phyloP scores from a whole-genome alignment of 345 rosid genomes.

The Pseudoturritis turrita region DNA sequence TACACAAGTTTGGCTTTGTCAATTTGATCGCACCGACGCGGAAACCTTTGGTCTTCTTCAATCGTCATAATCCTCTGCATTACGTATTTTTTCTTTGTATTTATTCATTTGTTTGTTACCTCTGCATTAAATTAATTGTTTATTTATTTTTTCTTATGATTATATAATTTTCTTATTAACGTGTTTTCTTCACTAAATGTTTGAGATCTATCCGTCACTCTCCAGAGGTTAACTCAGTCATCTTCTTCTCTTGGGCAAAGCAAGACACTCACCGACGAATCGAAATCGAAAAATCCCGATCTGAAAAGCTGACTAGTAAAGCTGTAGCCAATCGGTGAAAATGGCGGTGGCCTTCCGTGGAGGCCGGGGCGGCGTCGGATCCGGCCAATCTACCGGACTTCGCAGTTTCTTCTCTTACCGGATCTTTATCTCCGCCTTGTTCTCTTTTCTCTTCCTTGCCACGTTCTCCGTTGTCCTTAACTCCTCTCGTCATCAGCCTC shows the following conservation, averaged over 20 bases:
- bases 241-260: not conserved
- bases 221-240: constrained; percentile 12
- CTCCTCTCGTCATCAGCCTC: constrained; percentile 40
- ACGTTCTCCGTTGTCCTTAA: constrained; percentile 73
- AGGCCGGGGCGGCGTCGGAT: constrained; percentile 49
- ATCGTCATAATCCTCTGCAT: not conserved
- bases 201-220: constrained; percentile 35
- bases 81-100: not conserved
- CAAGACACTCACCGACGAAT: constrained; percentile 18
- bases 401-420: constrained; percentile 71
- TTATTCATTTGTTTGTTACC: constrained; percentile 5
- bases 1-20: not conserved
- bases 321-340: constrained; percentile 14
- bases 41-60: not conserved
- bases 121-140: constrained; percentile 3
- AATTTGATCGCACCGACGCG: constrained; percentile 26
- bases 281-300: not conserved
- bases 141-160: not conserved
- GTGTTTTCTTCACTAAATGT: constrained; percentile 19
- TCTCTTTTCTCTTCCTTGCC: constrained; percentile 71
- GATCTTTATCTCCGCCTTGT: constrained; percentile 80
- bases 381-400: constrained; percentile 43
- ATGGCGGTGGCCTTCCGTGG: constrained; percentile 88
- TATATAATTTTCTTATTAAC: not conserved
- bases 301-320: not conserved